Percentiles rank a stretch among this genome's conserved stretches.
phyloP scores from a whole-genome alignment of 208 protist species.

The Wallacemonas collosoma region DNA sequence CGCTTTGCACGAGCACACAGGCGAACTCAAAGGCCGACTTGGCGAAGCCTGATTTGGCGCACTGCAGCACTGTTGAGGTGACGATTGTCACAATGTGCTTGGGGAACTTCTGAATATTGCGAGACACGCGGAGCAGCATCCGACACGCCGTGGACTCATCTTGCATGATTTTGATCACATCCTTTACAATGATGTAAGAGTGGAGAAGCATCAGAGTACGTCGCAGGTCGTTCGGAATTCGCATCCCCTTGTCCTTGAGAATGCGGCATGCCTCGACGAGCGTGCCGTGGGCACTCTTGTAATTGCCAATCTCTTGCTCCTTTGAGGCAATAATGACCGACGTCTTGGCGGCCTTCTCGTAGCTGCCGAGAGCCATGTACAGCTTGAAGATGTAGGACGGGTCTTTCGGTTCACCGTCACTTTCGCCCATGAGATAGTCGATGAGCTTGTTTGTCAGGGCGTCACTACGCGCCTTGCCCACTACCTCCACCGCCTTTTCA shows the following conservation, averaged over 20 bases:
- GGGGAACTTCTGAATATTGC: slow-evolving; percentile 96
- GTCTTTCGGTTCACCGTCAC: slow-evolving; percentile 95
- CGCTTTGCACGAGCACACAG: slow-evolving; percentile 94
- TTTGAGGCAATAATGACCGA: slow-evolving; percentile 96
- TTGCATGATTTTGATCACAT: slow-evolving; percentile 86
- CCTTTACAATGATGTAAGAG: slow-evolving; percentile 97
- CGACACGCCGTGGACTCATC: slow-evolving; percentile 92
- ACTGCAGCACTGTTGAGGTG: slow-evolving; percentile 96
- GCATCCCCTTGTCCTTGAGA: slow-evolving; percentile 83
- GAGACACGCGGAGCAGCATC: slow-evolving; percentile 95
- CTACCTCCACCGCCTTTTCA: slow-evolving; percentile 93
- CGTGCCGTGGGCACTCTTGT: slow-evolving; percentile 93
- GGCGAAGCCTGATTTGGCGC: slow-evolving; percentile 87
- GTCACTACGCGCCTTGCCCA: slow-evolving; percentile 93
- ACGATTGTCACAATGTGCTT: slow-evolving; percentile 95
- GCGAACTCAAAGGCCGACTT: slow-evolving; percentile 96
- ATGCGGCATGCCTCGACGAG: slow-evolving; percentile 94
- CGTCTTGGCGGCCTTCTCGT: slow-evolving; percentile 94
- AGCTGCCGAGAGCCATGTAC: slow-evolving; percentile 96
- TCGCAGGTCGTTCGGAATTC: slow-evolving; percentile 90
- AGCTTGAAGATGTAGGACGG: slow-evolving; percentile 97
- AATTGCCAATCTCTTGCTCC: slow-evolving; percentile 95
- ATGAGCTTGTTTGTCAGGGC: slow-evolving; percentile 94
- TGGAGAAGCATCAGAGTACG: slow-evolving; percentile 95
- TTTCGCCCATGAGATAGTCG: slow-evolving; percentile 96